These are phyloP conservation scores for Aschersonia sp. DNA, from an alignment of 2,329 filamentous ascomycete species.

Conservation along the genomic window DNA sequence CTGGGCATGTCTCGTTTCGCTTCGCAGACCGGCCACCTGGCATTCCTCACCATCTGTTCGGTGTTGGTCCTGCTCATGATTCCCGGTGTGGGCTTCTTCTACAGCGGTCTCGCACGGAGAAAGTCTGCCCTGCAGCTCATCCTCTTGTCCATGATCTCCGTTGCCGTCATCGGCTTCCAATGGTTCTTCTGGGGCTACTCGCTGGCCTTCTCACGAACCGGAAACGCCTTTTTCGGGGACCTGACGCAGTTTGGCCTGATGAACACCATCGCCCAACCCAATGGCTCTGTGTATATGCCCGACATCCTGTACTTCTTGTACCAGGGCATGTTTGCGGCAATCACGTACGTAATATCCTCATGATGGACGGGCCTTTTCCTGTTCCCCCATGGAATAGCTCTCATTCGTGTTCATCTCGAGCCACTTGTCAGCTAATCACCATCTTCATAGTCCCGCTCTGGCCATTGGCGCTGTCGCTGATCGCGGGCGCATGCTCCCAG, in stretches of 20 bases:
- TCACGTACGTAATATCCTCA: constrained; percentile 49
- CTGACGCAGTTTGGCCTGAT: constrained; percentile 70
- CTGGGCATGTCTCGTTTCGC: not conserved
- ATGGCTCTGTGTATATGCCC: constrained; percentile 56
- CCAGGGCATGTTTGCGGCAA: constrained; percentile 80
- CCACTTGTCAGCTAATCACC: not conserved
- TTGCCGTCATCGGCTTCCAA: constrained; percentile 70
- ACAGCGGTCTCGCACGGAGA: constrained; percentile 75
- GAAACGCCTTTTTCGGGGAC: constrained; percentile 65
- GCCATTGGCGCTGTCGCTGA: constrained; percentile 47
- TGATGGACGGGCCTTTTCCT: too few relatives aligned
- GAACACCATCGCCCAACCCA: constrained; percentile 62
- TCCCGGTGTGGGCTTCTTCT: constrained; percentile 88
- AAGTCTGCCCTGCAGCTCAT: constrained; percentile 82
- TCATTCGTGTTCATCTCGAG: too few relatives aligned
- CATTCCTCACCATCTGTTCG: constrained; percentile 64
- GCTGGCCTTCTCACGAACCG: constrained; percentile 68
- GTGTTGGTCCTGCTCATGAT: constrained; percentile 86
- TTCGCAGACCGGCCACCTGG: constrained; percentile 59
- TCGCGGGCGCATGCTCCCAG: constrained; percentile 46
- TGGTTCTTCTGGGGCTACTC: constrained; percentile 97
- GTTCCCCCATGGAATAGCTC: too few relatives aligned
- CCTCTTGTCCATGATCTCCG: constrained; percentile 71
- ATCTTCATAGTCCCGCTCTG: constrained; percentile 31
- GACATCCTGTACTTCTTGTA: constrained; percentile 77